phyloP scores from a whole-genome alignment of 2,329 filamentous ascomycete genomes.

The Neoascochyta sp. region DNA sequence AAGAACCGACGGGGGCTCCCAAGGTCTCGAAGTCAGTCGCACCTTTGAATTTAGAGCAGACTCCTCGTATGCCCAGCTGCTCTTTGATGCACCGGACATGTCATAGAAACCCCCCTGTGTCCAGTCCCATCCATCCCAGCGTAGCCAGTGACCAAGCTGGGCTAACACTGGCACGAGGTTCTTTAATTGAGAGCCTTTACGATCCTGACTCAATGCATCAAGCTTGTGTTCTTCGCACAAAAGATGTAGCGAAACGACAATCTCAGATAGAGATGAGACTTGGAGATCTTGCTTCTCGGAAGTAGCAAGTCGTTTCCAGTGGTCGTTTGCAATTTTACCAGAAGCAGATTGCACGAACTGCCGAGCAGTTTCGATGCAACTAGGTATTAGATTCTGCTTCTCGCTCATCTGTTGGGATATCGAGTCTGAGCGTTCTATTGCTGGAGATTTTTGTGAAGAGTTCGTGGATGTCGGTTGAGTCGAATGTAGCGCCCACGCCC shows the following conservation, averaged over 20 bases:
- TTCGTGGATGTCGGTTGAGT: too few species aligned
- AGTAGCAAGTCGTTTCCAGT: conserved; percentile 54
- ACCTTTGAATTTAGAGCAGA: conserved; percentile 34
- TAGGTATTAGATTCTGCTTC: conserved; percentile 25
- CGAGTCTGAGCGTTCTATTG: too few species aligned
- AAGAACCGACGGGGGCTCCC: conserved; percentile 57
- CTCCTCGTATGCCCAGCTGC: conserved; percentile 56
- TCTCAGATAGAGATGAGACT: conserved; percentile 59
- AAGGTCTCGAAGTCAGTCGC: conserved; percentile 31
- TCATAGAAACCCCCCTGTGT: conserved; percentile 54
- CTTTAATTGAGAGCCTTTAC: conserved; percentile 43
- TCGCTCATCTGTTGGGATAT: conserved; percentile 26
- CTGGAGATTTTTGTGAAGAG: too few species aligned
- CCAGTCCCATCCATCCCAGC: conserved; percentile 63
- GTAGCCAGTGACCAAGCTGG: conserved; percentile 79
- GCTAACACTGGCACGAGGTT: conserved; percentile 70
- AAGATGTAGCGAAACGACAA: conserved; percentile 74
- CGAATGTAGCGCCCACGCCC: conserved; percentile 34
- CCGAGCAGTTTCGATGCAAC: conserved; percentile 33
- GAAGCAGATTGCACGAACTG: conserved; percentile 34
- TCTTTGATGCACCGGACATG: conserved; percentile 56
- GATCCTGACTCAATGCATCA: conserved; percentile 55
- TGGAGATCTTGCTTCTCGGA: conserved; percentile 35
- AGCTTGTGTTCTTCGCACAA: conserved; percentile 88
- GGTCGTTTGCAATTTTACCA: conserved; percentile 43